Conservation (phyloP, 148 eudicot genomes). For the Nyssa sinensis region DNA sequence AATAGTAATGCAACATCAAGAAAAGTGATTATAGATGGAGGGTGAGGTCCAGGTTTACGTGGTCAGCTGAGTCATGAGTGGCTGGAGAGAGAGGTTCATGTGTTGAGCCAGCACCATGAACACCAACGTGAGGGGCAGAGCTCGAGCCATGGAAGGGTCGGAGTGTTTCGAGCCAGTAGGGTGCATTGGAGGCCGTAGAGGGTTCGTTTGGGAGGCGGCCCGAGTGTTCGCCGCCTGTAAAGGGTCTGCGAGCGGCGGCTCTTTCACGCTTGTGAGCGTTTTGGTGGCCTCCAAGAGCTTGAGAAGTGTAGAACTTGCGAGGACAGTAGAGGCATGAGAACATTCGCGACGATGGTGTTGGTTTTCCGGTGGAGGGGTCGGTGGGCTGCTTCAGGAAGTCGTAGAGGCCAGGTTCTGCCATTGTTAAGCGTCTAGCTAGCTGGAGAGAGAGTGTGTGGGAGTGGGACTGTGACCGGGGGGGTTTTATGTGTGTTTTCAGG, state of each 20-base stretch:
- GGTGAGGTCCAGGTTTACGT: constrained; percentile 25
- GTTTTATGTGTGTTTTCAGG: constrained; percentile 5
- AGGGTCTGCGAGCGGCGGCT: constrained; percentile 38
- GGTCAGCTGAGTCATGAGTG: not conserved
- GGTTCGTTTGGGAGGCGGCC: not conserved
- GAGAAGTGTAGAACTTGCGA: constrained; percentile 50
- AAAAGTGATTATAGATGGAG: constrained; percentile 20
- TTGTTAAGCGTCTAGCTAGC: not conserved
- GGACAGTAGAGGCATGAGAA: constrained; percentile 48
- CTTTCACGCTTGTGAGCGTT: constrained; percentile 54
- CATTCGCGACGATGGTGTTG: not conserved
- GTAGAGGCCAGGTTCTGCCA: constrained; percentile 26
- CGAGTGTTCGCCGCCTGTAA: not conserved
- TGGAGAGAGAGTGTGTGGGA: constrained; percentile 17
- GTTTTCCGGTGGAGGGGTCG: not conserved
- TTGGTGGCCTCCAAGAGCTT: constrained; percentile 54
- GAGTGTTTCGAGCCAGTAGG: not conserved
- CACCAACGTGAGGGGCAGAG: constrained; percentile 1
- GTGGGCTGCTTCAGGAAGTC: constrained; percentile 21
- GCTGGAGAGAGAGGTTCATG: not conserved
- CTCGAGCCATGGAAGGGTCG: not conserved
- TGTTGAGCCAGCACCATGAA: too few species aligned
- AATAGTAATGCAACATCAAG: too few species aligned
- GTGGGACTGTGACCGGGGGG: not conserved
- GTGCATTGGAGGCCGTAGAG: too few species aligned